Evolutionary conservation across 2,329 filamentous ascomycete species (phyloP).

Genomic region (Karstenula rhodostoma): DNA sequence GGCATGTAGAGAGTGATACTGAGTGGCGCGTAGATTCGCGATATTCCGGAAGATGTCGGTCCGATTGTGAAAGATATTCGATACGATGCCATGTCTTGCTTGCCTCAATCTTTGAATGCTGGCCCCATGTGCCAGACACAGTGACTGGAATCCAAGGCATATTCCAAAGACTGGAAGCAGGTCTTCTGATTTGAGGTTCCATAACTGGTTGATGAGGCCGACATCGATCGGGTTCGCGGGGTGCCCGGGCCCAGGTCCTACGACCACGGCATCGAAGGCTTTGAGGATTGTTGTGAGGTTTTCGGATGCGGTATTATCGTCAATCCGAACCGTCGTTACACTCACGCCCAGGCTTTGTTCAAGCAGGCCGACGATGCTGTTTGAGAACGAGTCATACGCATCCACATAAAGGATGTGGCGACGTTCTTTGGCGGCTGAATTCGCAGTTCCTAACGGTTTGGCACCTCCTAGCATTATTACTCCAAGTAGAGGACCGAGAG

Average conservation of each 20-base stretch:
- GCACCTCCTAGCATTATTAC: constrained; percentile 9
- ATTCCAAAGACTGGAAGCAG: constrained; percentile 81
- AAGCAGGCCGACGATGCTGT: constrained; percentile 85
- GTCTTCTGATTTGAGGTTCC: constrained; percentile 66
- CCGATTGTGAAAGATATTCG: constrained; percentile 65
- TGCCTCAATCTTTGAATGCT: constrained; percentile 68
- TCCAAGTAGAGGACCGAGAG: not conserved
- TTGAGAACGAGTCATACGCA: constrained; percentile 92
- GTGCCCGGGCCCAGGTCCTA: constrained; percentile 85
- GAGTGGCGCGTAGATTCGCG: constrained; percentile 69
- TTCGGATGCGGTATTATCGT: constrained; percentile 38
- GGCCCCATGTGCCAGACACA: constrained; percentile 72
- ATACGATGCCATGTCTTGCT: constrained; percentile 81
- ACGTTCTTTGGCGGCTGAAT: not conserved
- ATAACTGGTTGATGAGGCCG: constrained; percentile 78
- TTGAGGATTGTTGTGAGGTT: constrained; percentile 53
- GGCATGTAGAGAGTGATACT: constrained; percentile 71
- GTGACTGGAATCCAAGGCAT: constrained; percentile 83
- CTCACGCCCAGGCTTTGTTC: constrained; percentile 70
- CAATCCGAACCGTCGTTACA: constrained; percentile 75
- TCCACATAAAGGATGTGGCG: constrained; percentile 79
- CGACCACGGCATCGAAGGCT: constrained; percentile 80
- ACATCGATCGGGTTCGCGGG: constrained; percentile 74
- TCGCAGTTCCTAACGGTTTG: not conserved
- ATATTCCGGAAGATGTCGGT: constrained; percentile 70